These are phyloP conservation scores for Allium sativum DNA, from an alignment of 106 monocot genomes.

Conservation along the genomic window DNA sequence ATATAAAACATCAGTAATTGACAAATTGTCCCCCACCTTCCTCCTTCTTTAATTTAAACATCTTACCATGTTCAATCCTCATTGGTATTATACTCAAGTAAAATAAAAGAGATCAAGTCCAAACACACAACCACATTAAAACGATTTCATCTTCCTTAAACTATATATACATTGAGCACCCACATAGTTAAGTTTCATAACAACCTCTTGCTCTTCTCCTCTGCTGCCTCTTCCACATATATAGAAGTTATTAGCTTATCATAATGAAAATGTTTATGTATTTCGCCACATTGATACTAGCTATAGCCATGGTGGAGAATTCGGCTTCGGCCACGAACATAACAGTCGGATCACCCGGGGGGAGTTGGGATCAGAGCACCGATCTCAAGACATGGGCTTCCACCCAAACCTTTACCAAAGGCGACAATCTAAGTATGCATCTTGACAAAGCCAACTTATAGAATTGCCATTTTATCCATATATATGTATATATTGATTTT, in stretches of 20 bases:
- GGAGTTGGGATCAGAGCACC: slow-evolving; percentile 13
- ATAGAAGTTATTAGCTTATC: background rate
- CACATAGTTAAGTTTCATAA: background rate
- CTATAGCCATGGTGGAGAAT: background rate
- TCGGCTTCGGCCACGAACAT: background rate
- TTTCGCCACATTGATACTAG: background rate
- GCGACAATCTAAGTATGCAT: slow-evolving; percentile 24
- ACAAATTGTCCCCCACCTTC: too few relatives aligned
- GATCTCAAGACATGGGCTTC: slow-evolving; percentile 15
- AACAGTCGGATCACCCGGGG: slow-evolving; percentile 12
- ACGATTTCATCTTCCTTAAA: background rate
- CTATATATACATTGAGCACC: background rate
- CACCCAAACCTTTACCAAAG: slow-evolving; percentile 14
- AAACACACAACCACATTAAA: too few relatives aligned
- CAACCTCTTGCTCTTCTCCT: background rate
- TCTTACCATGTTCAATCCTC: too few relatives aligned
- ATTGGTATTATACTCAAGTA: too few relatives aligned
- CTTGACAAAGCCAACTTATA: background rate
- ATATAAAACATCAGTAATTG: too few relatives aligned
- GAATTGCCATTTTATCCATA: background rate
- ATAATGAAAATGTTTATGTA: background rate
- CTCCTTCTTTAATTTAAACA: too few relatives aligned
- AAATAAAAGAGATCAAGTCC: too few relatives aligned
- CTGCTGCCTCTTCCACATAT: background rate
- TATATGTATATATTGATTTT: background rate